Base-by-base conservation (phyloP, 352 stramenopile species). In the Phytophthora tentaculata region DNA sequence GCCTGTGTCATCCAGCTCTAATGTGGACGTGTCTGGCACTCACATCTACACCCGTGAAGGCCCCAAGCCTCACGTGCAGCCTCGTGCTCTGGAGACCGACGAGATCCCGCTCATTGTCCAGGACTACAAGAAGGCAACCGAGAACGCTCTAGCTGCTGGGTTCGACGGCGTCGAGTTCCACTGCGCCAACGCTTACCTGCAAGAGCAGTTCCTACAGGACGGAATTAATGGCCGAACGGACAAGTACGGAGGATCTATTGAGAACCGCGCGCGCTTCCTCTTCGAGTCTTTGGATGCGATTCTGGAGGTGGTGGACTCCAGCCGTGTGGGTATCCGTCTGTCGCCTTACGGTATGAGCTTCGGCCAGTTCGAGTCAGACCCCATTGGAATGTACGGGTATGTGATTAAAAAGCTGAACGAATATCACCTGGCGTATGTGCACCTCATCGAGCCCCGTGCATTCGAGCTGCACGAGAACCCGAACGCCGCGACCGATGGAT, bases 171-270 rank as follows among this genome's bases (percentile, higher is more conserved):
- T 78, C 13, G 90, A 98, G 60, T 72, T 98, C 44, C 94, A 98
- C 74, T 75, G 39, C 35, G 93, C 89, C 6, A 96, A 98, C 61
- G 94, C 91, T 9, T 98, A 97, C 60, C 69, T 98, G 28, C 67
- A 97, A 44, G 89, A 98, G 60, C 78, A 96, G 64, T 97, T 97
- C 73, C 66, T 97, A 10, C 79, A 92, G 61, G 74, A 81, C 57
- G 75, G 57, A 10, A 73, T 79, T 56, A 98, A 97, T 76, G 75
- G 79, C 17, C 84, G 88, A 32, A 90, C 79, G 1, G 91, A 97
- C 77, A 66, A 84, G 49, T 97, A 97, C 60, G 91, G 89, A n/a
- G 91, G 83, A 9, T 72, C 71, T 20, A 26, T 75, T 2, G 66
- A 78, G 58, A 78, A 75, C 66, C 71, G 71, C 7, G 66, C 71